Conservation (phyloP, 1,284 basidiomycete species). For the Volvariella volvacea region DNA sequence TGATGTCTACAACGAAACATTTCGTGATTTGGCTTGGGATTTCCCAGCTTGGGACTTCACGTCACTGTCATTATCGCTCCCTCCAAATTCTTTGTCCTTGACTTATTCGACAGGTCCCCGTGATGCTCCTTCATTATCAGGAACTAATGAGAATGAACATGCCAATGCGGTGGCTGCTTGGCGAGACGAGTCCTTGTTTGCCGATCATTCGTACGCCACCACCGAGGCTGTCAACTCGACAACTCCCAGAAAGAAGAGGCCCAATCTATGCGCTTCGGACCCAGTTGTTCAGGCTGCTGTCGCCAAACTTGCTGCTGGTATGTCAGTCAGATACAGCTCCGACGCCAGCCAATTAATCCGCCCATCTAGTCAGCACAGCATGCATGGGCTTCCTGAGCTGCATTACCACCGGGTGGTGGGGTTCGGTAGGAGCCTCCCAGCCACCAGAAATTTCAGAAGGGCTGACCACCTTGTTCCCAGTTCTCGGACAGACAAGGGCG, state of each 20-base stretch:
- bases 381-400: conserved; percentile 68
- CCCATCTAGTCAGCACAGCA: conserved; percentile 46
- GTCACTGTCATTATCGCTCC: conserved; percentile 1
- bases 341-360: conserved; percentile 23
- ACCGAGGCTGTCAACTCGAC: too few species aligned
- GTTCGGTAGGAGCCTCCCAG: conserved; percentile 42
- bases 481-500: conserved; percentile 80
- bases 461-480: conserved; percentile 23
- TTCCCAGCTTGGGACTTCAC: conserved; percentile 9
- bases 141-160: too few species aligned
- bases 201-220: too few species aligned
- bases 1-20: conserved; percentile 29
- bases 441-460: background rate
- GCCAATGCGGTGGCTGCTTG: too few species aligned
- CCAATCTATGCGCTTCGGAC: conserved; percentile 55
- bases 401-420: conserved; percentile 84
- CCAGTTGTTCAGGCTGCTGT: conserved; percentile 68
- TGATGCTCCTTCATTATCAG: background rate
- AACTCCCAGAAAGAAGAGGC: conserved; percentile 10
- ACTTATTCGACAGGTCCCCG: background rate
- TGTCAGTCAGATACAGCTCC: conserved; percentile 42
- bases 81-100: background rate
- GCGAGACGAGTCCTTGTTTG: too few species aligned
- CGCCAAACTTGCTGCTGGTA: conserved; percentile 61
- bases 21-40: conserved; percentile 9